phyloP scores from a whole-genome alignment of 371 early-diverging fungal species.

The Rhizopus sp. region DNA sequence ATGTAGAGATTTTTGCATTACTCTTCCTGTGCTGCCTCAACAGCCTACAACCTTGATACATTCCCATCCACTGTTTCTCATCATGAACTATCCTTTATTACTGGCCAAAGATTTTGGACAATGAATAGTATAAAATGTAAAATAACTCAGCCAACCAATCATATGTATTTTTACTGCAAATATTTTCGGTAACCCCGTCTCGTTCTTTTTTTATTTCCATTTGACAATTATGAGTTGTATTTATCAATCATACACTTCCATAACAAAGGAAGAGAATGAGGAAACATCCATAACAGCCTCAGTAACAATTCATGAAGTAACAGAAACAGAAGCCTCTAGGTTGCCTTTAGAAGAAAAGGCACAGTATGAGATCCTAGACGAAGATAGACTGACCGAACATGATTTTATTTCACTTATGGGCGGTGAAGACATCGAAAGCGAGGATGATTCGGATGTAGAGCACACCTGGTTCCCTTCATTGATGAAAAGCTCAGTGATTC shows the following conservation, averaged over 20 bases:
- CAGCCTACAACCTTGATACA: too few relatives aligned
- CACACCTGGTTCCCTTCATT: conserved; percentile 29
- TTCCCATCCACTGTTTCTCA: too few relatives aligned
- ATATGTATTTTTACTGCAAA: not conserved
- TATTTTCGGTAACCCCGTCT: too few relatives aligned
- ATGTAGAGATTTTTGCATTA: too few relatives aligned
- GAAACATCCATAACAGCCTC: not conserved
- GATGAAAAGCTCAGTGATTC: conserved; percentile 15
- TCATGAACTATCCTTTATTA: too few relatives aligned
- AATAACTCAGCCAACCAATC: too few relatives aligned
- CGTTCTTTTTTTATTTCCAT: too few relatives aligned
- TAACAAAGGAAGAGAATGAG: not conserved
- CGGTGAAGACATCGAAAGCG: conserved; percentile 9
- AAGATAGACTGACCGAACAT: conserved; percentile 16
- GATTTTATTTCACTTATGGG: conserved; percentile 22
- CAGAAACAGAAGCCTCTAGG: conserved; percentile 12
- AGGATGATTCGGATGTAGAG: conserved; percentile 23
- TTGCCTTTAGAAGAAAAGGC: conserved; percentile 1
- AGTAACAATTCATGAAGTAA: conserved; percentile 16
- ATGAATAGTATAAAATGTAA: too few relatives aligned
- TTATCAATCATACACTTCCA: not conserved
- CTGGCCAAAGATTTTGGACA: too few relatives aligned
- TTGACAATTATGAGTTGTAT: too few relatives aligned
- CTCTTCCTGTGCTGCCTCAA: too few relatives aligned
- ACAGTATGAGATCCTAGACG: conserved; percentile 20